Base-by-base conservation (phyloP, 352 stramenopile species). In the Elongisporangium senticosum region DNA sequence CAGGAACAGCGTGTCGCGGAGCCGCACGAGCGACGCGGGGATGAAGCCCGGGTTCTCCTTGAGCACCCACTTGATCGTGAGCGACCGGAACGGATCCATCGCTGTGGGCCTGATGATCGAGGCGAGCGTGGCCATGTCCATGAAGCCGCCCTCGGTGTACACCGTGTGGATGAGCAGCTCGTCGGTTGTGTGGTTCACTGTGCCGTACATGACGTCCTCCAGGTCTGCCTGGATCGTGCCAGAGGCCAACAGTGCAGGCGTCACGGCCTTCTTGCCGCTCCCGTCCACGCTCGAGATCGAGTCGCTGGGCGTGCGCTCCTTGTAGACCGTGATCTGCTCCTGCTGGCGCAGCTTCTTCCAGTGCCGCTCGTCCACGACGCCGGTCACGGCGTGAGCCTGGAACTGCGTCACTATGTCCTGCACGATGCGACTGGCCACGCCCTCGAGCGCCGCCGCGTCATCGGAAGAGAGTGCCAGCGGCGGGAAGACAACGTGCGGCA, bases 1-100 rank as follows among this genome's bases (percentile, higher is more conserved):
- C 57, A 87, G 64, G 49, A 69, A 90, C 23, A 87, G 61, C 20
- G 79, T 82, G 54, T 90, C 77, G n/a, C 73, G 69, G 7, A 71
- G 67, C 13, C 74, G 74, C 24, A 86, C 59, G 28, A 87, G 33
- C 33, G 33, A 43, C 33, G 33, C 13, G 10, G 33, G 67, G 4
- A 61, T 49, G 13, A 61, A 55, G 17, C 47, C 19, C 24, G 55
- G 55, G n/a, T 21, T 49, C 48, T 69, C 64, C 21, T 68, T 56
- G 10, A 64, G 59, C 10, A 55, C 54, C 52, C 69, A 72, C 55
- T 71, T 62, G 19, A 67, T 59, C 39, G 67, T 61, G 53, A 67
- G 24, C 48, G 57, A 69, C 23, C 55, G 60, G 43, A 72, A 67
- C 3, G 67, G 67, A 6, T 68, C 57, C 17, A 40, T 54, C 1